Evolutionary conservation across 768 basidiomycete species (phyloP).

Genomic region (Glaciozyma martinii): DNA sequence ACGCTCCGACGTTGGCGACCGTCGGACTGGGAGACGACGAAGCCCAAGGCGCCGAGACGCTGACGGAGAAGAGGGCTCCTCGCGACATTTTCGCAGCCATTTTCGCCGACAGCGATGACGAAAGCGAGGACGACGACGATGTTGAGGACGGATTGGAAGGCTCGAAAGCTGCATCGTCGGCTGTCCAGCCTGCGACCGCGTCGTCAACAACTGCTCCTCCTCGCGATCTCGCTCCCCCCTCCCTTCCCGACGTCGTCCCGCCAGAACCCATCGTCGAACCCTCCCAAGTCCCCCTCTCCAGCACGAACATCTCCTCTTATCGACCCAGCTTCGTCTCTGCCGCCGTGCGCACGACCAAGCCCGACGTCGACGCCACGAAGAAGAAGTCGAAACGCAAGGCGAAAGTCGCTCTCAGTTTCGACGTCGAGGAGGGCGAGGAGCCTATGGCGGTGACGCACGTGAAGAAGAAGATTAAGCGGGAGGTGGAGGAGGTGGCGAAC

Average conservation of each 20-base stretch:
- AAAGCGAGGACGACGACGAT: conserved; percentile 56
- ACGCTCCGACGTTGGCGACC: conserved; percentile 50
- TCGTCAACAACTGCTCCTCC: background rate
- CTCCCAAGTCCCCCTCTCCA: conserved; percentile 19
- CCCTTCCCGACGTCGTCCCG: conserved; percentile 13
- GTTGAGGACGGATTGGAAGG: conserved; percentile 32
- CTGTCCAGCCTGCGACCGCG: background rate
- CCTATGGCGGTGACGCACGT: conserved; percentile 16
- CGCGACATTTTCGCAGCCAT: conserved; percentile 97
- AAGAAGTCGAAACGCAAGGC: conserved; percentile 41
- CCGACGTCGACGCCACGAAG: conserved; percentile 46
- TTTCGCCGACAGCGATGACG: conserved; percentile 89
- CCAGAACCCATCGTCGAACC: conserved; percentile 4
- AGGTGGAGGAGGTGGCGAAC: background rate
- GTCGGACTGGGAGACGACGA: conserved; percentile 90
- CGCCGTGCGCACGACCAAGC: conserved; percentile 41
- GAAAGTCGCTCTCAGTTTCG: conserved; percentile 63
- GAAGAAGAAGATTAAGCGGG: conserved; percentile 33
- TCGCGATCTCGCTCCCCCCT: background rate
- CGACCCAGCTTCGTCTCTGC: conserved; percentile 67
- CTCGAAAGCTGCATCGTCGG: background rate
- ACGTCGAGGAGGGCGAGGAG: conserved; percentile 56
- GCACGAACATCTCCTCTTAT: conserved; percentile 52
- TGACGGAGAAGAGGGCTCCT: conserved; percentile 77
- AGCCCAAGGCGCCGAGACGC: conserved; percentile 70